phyloP scores from a whole-genome alignment of 768 basidiomycete species.

The Boletus sp. region DNA sequence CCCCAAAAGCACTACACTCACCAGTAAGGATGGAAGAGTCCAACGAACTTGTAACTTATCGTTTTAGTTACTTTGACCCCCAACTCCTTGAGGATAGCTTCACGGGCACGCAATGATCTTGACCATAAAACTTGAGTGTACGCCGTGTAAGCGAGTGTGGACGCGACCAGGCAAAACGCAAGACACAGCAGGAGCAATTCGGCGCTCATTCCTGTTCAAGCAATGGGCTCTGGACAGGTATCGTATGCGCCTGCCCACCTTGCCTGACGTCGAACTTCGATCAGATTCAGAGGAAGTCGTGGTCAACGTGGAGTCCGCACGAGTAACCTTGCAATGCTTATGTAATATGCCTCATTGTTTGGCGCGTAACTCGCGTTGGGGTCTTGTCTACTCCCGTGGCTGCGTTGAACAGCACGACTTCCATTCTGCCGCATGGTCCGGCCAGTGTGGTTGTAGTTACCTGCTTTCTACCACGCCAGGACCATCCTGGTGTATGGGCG shows the following conservation, averaged over 20 bases:
- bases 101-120: slow-evolving; percentile 20
- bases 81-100: slow-evolving; percentile 20
- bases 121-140: slow-evolving; percentile 25
- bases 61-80: neutral
- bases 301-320: slow-evolving; percentile 4
- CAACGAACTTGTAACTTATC: slow-evolving; percentile 46
- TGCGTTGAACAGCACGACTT: slow-evolving; percentile 1
- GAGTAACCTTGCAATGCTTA: neutral
- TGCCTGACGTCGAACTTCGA: neutral
- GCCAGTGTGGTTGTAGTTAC: neutral
- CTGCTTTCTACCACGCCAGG: neutral
- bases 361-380: neutral
- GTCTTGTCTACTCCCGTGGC: neutral
- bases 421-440: neutral
- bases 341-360: neutral
- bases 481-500: neutral
- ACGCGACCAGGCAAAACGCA: slow-evolving; percentile 3
- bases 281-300: neutral
- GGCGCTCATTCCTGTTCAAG: slow-evolving; percentile 11
- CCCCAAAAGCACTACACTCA: slow-evolving; percentile 34
- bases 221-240: neutral
- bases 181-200: slow-evolving; percentile 15
- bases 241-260: neutral
- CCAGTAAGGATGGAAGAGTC: slow-evolving; percentile 98
- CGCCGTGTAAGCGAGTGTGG: slow-evolving; percentile 19